Evolutionary conservation across 2,329 filamentous ascomycete species (phyloP), one percentile per base, ranked within the genome.

Genomic region (Lachnellula occidentalis): DNA sequence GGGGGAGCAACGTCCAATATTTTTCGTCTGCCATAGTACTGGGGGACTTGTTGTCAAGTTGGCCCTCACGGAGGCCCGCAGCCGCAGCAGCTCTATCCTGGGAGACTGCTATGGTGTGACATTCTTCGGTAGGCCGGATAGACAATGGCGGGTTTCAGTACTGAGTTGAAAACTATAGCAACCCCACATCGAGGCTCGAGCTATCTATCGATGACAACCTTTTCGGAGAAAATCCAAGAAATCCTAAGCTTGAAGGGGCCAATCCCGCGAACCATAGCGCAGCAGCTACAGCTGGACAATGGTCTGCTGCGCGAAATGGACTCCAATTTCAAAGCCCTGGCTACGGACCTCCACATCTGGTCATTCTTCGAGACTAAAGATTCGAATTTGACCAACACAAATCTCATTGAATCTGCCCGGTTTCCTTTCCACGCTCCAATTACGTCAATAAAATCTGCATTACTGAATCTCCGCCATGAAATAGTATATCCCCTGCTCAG

Each of bases 321-420:
- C 21, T 34, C 21, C 24, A 42, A 48, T 24, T 58, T 58, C 39
- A 50, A 54, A 39, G 37, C 36, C 17, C 24, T 56, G 9, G 50
- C 54, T 9, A 54, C 54, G 17, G 54, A 58, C 21, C 15, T 58
- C 3, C 48, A 53, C 19, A 45, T 56, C 4, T 54, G 50, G 46
- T 48, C 45, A 9, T 56, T 58, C 39, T 51, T 54, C 45, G 56
- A 56, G 31, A 53, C 54, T 5, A 36, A 47, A 15, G 56, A 58
- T 51, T 47, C 54, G 7, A 22, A 53, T 34, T 19, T 58, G 34
- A 53, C 50, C 11, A 53, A 53, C 19, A 41, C 48, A 41, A 17
- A 51, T 31, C 39, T 43, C 6, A n/a, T 21, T 12, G 48, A 51
- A n/a, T 27, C 36, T 14, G 48, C 45, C 21, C 34, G 39, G 5